A percentile compares a stretch with the other conserved stretches of the same genome.
Evolutionary conservation across 179 eudicot species (phyloP).

Genomic region (Camellia oleifera): DNA sequence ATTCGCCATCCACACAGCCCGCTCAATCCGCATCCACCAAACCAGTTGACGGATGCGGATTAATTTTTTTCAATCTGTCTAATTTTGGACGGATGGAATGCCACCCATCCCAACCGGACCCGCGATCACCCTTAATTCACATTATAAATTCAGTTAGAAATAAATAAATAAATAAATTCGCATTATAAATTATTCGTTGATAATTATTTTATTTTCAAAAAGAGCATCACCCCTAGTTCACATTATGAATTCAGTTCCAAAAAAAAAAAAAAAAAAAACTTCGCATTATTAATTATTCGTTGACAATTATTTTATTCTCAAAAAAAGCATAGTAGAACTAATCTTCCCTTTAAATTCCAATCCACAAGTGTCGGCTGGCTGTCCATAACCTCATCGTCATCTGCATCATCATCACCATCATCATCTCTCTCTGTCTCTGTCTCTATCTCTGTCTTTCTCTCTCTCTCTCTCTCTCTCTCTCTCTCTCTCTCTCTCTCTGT

Average conservation of each 20-base stretch:
- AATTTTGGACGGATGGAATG: too few species aligned
- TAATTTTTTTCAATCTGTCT: too few species aligned
- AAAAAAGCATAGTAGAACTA: conserved; percentile 4
- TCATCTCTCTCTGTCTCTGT: not conserved
- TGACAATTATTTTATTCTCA: not conserved
- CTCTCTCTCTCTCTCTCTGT: not conserved
- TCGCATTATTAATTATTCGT: not conserved
- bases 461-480: not conserved
- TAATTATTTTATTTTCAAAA: not conserved
- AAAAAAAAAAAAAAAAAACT: too few species aligned
- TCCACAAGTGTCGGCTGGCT: not conserved
- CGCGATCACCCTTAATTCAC: too few species aligned
- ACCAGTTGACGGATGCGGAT: too few species aligned
- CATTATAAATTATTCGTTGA: not conserved
- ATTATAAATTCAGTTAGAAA: too few species aligned
- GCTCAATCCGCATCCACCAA: too few species aligned
- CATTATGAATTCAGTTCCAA: too few species aligned
- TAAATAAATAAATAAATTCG: too few species aligned
- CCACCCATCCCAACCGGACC: too few species aligned
- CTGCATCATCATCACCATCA: not conserved
- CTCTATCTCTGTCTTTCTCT: not conserved
- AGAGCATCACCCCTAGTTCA: not conserved
- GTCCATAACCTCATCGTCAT: conserved; percentile 4
- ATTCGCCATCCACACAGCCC: too few species aligned
- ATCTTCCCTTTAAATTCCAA: conserved; percentile 28